Evolutionary conservation across 1,139 yeast species (phyloP).

Genomic region (Blastobotrys aristatus): DNA sequence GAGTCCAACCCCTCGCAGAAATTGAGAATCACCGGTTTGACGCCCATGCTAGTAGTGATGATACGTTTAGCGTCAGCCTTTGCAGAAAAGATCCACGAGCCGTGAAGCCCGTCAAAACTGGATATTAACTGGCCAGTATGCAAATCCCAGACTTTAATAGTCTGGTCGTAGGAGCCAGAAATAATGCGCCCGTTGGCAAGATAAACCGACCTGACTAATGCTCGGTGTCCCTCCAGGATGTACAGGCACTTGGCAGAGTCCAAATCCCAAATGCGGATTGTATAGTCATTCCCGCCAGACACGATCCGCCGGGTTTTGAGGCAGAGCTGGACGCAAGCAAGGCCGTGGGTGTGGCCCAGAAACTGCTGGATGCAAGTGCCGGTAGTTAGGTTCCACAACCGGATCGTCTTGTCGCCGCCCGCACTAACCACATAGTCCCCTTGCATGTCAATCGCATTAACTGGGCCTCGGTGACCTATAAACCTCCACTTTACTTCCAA

Average conservation of each 20-base stretch:
- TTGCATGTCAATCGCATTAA: slow-evolving; percentile 32
- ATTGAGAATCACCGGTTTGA: slow-evolving; percentile 33
- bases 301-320: slow-evolving; percentile 25
- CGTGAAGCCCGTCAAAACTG: slow-evolving; percentile 32
- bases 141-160: slow-evolving; percentile 37
- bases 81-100: slow-evolving; percentile 36
- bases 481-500: slow-evolving; percentile 18
- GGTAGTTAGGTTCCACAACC: slow-evolving; percentile 30
- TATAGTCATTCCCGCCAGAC: slow-evolving; percentile 37
- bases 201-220: slow-evolving; percentile 33
- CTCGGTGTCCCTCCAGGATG: slow-evolving; percentile 31
- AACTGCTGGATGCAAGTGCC: slow-evolving; percentile 27
- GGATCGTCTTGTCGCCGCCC: slow-evolving; percentile 35
- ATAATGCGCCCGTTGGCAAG: slow-evolving; percentile 28
- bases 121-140: slow-evolving; percentile 27
- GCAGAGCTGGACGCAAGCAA: slow-evolving; percentile 35
- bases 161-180: slow-evolving; percentile 37
- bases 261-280: slow-evolving; percentile 34
- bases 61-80: slow-evolving; percentile 30
- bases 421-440: slow-evolving; percentile 33
- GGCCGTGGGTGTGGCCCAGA: slow-evolving; percentile 35
- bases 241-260: slow-evolving; percentile 29
- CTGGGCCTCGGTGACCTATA: slow-evolving; percentile 35
- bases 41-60: slow-evolving; percentile 34
- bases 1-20: slow-evolving; percentile 29